These are phyloP conservation scores for Puccinia horiana DNA, from an alignment of 1,284 basidiomycete species.

Conservation along the genomic window DNA sequence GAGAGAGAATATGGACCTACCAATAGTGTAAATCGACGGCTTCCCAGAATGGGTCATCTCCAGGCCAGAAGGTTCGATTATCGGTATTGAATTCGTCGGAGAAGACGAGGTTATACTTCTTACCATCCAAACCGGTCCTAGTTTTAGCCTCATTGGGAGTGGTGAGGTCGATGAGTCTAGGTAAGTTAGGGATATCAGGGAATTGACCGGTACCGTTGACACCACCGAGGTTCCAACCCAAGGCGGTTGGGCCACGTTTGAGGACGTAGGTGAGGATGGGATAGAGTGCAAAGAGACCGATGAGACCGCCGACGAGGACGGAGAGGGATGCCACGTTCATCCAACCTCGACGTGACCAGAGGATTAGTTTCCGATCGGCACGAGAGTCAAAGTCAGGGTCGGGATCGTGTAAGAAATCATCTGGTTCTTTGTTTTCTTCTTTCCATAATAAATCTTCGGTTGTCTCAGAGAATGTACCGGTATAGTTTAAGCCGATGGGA, in stretches of 20 bases:
- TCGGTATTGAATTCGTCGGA: conserved; percentile 86
- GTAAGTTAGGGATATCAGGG: conserved; percentile 58
- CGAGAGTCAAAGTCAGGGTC: conserved; percentile 45
- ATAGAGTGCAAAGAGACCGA: conserved; percentile 51
- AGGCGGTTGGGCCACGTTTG: conserved; percentile 51
- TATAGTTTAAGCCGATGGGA: conserved; percentile 22
- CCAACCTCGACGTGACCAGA: conserved; percentile 53
- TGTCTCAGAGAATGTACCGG: conserved; percentile 22
- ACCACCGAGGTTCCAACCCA: conserved; percentile 47
- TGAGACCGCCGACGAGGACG: conserved; percentile 57
- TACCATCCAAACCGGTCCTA: conserved; percentile 66
- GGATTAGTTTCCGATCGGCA: conserved; percentile 48
- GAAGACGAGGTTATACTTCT: conserved; percentile 68
- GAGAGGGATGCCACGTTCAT: conserved; percentile 54
- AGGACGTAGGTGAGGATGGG: conserved; percentile 51
- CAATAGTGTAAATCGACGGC: conserved; percentile 64
- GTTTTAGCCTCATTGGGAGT: conserved; percentile 66
- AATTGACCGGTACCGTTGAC: conserved; percentile 60
- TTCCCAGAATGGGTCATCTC: conserved; percentile 66
- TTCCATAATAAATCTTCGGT: conserved; percentile 48
- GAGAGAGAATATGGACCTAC: conserved; percentile 59
- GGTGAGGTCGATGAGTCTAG: conserved; percentile 66
- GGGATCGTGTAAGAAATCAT: conserved; percentile 46
- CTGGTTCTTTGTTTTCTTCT: conserved; percentile 47
- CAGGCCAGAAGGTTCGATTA: conserved; percentile 66